Conservation (phyloP, 169 alveolate species). For the Prorocentrum cordatum region DNA sequence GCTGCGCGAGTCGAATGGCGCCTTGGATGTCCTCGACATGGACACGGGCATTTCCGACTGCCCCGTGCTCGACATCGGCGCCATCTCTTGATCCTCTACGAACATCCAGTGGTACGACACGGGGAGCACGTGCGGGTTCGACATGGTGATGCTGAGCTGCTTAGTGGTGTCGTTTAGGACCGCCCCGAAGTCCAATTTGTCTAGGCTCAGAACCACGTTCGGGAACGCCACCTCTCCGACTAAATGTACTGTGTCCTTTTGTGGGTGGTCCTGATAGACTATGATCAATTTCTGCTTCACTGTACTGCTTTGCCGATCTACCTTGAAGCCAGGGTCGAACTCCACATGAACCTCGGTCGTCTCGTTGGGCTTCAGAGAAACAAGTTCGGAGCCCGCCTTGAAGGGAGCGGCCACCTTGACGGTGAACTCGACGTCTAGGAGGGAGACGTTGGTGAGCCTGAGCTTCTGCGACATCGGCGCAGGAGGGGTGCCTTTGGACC, state of each 20-base stretch:
- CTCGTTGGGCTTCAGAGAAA: constrained; percentile 14
- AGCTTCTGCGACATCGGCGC: constrained; percentile 75
- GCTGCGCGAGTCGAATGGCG: no score
- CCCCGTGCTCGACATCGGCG: no score
- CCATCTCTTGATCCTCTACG: constrained; percentile 65
- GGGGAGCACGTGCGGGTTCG: constrained; percentile 52
- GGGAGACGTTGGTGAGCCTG: constrained; percentile 79
- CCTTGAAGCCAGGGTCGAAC: constrained; percentile 80
- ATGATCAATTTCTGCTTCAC: constrained; percentile 74
- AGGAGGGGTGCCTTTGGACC: no score
- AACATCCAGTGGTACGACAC: constrained; percentile 43
- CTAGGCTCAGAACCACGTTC: constrained; percentile 78
- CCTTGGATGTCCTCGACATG: no score
- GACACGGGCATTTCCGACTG: no score
- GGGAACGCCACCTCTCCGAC: constrained; percentile 88
- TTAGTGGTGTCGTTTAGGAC: constrained; percentile 80
- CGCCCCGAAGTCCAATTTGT: constrained; percentile 85
- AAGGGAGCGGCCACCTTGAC: constrained; percentile 83
- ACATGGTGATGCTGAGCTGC: constrained; percentile 52
- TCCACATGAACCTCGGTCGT: constrained; percentile 74
- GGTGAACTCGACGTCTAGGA: constrained; percentile 80
- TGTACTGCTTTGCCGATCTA: constrained; percentile 70
- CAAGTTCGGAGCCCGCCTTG: no score
- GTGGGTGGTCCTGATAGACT: constrained; percentile 82
- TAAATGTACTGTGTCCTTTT: constrained; percentile 83